Percentiles rank a stretch among this genome's conserved stretches.
phyloP scores from a whole-genome alignment of 192 early-diverging fungal genomes.

The Paraglomus brasilianum region DNA sequence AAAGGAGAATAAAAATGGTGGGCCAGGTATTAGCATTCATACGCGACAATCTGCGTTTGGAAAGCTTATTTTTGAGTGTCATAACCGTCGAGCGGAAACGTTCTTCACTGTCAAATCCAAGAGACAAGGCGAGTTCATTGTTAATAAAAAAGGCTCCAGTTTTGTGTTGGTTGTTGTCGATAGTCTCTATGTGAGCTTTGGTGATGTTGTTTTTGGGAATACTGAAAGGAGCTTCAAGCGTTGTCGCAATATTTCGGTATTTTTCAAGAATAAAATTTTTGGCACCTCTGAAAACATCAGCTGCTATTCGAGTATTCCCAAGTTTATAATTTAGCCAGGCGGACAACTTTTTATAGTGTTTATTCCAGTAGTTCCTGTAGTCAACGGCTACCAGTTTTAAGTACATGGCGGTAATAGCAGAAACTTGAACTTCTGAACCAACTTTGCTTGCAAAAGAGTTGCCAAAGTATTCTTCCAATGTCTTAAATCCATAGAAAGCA shows the following conservation, averaged over 20 bases:
- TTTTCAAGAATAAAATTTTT: constrained; percentile 15
- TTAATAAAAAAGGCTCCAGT: constrained; percentile 1
- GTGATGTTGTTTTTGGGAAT: constrained; percentile 4
- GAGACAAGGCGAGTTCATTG: constrained; percentile 12
- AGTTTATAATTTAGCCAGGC: constrained; percentile 20
- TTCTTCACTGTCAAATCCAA: constrained; percentile 9
- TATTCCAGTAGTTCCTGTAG: neutral
- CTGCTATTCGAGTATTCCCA: neutral
- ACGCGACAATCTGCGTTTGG: neutral
- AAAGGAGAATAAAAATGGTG: constrained; percentile 9
- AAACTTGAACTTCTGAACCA: neutral
- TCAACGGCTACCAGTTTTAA: constrained; percentile 14
- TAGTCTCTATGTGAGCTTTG: neutral
- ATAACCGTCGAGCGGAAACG: neutral
- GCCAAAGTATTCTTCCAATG: neutral
- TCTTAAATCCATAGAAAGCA: constrained; percentile 13
- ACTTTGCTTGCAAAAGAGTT: neutral
- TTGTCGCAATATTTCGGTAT: neutral
- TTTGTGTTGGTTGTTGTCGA: neutral
- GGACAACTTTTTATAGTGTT: constrained; percentile 2
- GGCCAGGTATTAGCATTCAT: neutral
- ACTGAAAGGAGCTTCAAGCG: neutral
- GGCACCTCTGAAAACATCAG: constrained; percentile 5
- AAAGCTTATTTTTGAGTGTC: neutral
- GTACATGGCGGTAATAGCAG: constrained; percentile 4